Evolutionary conservation across 2,329 filamentous ascomycete genomes (phyloP), one percentile per base, ranked within the genome.

Genomic region (Trichoderma oligosporum): DNA sequence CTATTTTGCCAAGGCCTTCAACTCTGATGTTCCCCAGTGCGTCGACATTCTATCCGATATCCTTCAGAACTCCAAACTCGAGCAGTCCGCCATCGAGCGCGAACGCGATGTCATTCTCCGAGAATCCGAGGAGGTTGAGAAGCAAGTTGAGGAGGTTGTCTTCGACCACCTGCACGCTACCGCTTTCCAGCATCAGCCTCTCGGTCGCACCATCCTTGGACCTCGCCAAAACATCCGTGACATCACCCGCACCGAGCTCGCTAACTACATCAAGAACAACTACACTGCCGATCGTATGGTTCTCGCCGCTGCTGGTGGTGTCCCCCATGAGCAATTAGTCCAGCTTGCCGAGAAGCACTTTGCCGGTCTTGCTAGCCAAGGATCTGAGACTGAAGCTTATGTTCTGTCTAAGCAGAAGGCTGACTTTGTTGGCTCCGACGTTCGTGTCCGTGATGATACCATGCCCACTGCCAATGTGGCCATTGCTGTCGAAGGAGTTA

Each of bases 241-340:
- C 76, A 99, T 99, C 78, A 87, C 88, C 76, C 88, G 91, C 70
- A 85, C 90, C 69, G 93, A 99, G 77, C 83, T 99, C 66, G 80
- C 82, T 75, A 89, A 89, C 81, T 99, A 99, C 81, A 97, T 99
- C 84, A 96, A 96, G 84, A 94, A 85, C 79, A 99, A 99, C 85
- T 99, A 99, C 84, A 97, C 92, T 59, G 93, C 94, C 65, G 94
- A 99, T 80, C 92, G 95, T 76, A 99, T 99, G 93, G 93, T 99
- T 64, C 88, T 99, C 46, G 94, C 97, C 66, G 92, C 92, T 73
- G 87, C 94, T 65, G 94, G 94, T 76, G 94, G 94, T 68, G 82
- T 99, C 64, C 91, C 93, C 65, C 94, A 99, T 78, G 83, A 92
- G 73, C 83, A 96, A 79, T 87, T 99, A 61, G 94, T 99, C 69